These are phyloP conservation scores for Trametes cinnabarina DNA, from an alignment of 768 basidiomycete genomes.

Conservation along the genomic window DNA sequence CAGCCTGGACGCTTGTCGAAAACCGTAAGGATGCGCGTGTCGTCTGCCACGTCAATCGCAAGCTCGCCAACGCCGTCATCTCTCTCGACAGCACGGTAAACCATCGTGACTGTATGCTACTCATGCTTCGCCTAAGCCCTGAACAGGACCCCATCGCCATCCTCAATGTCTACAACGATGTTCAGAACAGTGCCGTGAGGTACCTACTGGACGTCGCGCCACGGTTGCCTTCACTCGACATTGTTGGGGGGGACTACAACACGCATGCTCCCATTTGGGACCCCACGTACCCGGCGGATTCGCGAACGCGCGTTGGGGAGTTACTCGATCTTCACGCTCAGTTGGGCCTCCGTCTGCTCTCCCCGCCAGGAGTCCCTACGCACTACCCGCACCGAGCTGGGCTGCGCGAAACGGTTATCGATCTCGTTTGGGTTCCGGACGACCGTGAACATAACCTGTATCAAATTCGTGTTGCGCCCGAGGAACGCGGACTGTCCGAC, in stretches of 20 bases:
- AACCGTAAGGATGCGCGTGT: neutral
- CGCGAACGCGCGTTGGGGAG: neutral
- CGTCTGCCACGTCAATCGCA: neutral
- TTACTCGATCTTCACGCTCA: neutral
- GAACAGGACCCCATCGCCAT: neutral
- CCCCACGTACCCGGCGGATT: neutral
- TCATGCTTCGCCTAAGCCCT: neutral
- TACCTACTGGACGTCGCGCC: neutral
- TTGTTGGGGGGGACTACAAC: slow-evolving; percentile 2
- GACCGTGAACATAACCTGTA: neutral
- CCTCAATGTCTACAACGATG: neutral
- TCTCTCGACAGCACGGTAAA: neutral
- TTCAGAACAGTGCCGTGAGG: neutral
- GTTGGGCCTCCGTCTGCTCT: neutral
- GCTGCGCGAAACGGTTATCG: neutral
- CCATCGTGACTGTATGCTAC: slow-evolving; percentile 1
- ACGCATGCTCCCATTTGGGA: neutral
- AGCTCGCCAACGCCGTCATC: neutral
- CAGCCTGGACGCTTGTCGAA: neutral
- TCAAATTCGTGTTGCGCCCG: neutral
- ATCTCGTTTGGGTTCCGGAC: slow-evolving; percentile 1
- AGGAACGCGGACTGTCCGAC: slow-evolving; percentile 1
- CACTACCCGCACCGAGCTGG: neutral
- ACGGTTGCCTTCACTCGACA: neutral
- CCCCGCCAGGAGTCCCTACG: neutral